phyloP scores from a whole-genome alignment of 352 stramenopile genomes.

The Phytopythium kandeliae region DNA sequence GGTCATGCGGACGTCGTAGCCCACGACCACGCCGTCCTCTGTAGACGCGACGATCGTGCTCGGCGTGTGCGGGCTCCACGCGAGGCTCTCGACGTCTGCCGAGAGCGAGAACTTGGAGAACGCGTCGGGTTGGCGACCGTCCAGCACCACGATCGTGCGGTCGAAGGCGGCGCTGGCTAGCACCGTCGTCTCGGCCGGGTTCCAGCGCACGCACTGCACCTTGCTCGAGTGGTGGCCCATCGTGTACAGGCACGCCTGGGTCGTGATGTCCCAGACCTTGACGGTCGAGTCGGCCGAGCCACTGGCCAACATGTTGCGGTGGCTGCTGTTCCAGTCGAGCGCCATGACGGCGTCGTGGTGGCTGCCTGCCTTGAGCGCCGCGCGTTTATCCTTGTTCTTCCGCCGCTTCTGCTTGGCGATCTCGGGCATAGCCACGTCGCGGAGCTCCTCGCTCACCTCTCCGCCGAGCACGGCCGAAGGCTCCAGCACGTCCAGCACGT shows the following conservation, averaged over 20 bases:
- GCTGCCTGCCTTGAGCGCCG: constrained; percentile 87
- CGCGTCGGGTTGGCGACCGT: constrained; percentile 83
- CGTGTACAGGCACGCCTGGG: constrained; percentile 92
- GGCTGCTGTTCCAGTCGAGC: constrained; percentile 96
- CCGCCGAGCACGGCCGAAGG: constrained; percentile 93
- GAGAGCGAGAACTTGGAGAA: constrained; percentile 81
- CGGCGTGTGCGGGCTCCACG: constrained; percentile 92
- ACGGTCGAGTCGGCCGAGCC: constrained; percentile 97
- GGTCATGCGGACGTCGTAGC: constrained; percentile 95
- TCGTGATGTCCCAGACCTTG: constrained; percentile 95
- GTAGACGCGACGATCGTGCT: constrained; percentile 91
- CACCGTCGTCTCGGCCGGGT: constrained; percentile 95
- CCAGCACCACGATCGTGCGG: constrained; percentile 91
- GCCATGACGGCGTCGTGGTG: constrained; percentile 98
- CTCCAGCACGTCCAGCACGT: constrained; percentile 98
- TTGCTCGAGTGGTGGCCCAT: constrained; percentile 98
- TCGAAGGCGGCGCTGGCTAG: constrained; percentile 96
- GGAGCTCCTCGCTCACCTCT: constrained; percentile 80
- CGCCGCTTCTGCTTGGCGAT: constrained; percentile 64
- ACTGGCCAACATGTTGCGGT: constrained; percentile 97
- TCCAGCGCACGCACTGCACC: constrained; percentile 96
- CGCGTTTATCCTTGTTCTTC: constrained; percentile 42
- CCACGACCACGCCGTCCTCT: constrained; percentile 93
- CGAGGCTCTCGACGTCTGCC: constrained; percentile 88
- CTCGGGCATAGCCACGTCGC: constrained; percentile 76